Base-by-base conservation (phyloP, 2,329 filamentous ascomycete genomes). In the Aspergillus amoenus region DNA sequence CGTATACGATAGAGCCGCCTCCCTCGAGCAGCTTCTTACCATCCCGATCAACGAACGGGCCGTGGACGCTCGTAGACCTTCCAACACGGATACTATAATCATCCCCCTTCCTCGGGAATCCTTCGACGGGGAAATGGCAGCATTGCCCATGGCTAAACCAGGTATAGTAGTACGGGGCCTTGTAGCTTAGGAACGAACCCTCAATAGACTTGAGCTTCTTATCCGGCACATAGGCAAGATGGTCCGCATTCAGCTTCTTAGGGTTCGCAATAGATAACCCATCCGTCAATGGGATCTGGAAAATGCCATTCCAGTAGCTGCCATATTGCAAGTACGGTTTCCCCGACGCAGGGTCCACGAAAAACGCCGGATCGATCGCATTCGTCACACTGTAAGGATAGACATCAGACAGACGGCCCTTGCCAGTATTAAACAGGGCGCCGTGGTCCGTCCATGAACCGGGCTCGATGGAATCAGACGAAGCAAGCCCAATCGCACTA, bases 91-190 rank as follows among this genome's bases (percentile, higher is more conserved):
- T 74, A 43, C 65, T 68, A 57, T 72, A 75, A 66, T 75, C 72
- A 5, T 67, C 18, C 4, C 70, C 71, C n/a, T 55, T 59, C 13
- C 27, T 22, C 0, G 72, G 72, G 13, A 73, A 67, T 0, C 58
- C 58, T 5, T 59, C 22, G 1, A 62, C n/a, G 5, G 50, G 21
- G 39, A 76, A 71, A 1, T 60, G 57, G 53, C 74, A 76, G 52
- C 74, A 76, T n/a, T 69, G 64, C 12, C 74, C 74, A 55, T 69
- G 67, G 49, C 73, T 76, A 47, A 73, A 74, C 73, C 73, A 76
- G 18, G 66, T 39, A 58, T 76, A 76, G 61, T 76, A 76, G 44
- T 69, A 76, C 1, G 68, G 69, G 3, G 64, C 63, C 5, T 59
- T 63, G 24, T 67, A 76, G 46, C 64, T 74, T 64, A 76, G 70